Conservation (phyloP, 345 rosid species). For the Boechera retrofracta region DNA sequence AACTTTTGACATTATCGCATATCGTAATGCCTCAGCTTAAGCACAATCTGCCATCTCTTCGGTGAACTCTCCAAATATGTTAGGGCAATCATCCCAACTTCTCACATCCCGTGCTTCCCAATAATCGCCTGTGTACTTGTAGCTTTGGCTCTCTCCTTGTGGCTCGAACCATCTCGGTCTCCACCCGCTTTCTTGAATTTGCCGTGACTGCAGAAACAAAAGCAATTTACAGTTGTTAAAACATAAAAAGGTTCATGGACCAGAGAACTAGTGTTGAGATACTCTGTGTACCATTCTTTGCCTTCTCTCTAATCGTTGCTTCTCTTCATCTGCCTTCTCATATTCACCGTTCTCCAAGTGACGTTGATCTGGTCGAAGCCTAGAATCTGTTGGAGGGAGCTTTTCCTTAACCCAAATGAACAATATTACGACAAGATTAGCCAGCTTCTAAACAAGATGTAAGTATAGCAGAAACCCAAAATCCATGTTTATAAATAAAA, state of each 20-base stretch:
- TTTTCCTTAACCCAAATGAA: constrained; percentile 63
- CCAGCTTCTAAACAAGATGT: background rate
- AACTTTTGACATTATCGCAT: background rate
- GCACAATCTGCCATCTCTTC: constrained; percentile 53
- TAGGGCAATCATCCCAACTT: constrained; percentile 80
- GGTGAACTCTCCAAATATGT: constrained; percentile 77
- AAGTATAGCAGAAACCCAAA: background rate
- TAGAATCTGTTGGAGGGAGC: constrained; percentile 96
- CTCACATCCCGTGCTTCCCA: constrained; percentile 80
- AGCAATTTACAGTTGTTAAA: background rate
- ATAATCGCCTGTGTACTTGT: constrained; percentile 75
- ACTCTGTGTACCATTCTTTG: constrained; percentile 79
- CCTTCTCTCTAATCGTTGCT: constrained; percentile 87
- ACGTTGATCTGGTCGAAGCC: constrained; percentile 96
- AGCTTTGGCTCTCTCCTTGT: constrained; percentile 67
- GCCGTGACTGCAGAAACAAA: constrained; percentile 63
- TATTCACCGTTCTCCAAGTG: constrained; percentile 98
- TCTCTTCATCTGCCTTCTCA: constrained; percentile 91
- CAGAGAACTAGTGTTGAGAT: background rate
- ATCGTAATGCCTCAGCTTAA: constrained; percentile 44
- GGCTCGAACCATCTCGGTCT: constrained; percentile 81
- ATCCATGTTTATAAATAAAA: background rate
- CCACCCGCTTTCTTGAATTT: constrained; percentile 93
- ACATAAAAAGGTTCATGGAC: background rate
- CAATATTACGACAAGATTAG: constrained; percentile 17